These are phyloP conservation scores for Mycena maculata DNA, from an alignment of 768 basidiomycete genomes.

Conservation along the genomic window DNA sequence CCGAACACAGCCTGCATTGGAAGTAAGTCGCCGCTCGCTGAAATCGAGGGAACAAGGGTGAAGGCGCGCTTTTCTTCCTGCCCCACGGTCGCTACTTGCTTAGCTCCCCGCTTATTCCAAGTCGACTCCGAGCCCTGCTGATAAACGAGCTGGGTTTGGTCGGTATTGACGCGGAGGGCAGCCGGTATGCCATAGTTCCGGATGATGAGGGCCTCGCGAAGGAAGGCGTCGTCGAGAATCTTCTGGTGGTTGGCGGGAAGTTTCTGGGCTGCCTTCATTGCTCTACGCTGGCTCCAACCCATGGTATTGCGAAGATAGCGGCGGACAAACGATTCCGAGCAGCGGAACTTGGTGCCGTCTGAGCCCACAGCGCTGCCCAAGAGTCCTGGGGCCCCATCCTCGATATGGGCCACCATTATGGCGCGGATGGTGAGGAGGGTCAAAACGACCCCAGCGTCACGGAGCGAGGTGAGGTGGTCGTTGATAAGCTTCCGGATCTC, in stretches of 20 bases:
- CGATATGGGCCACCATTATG: constrained; percentile 38
- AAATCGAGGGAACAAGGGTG: too few relatives aligned
- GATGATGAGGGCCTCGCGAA: neutral
- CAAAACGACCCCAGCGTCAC: constrained; percentile 33
- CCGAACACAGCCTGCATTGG: too few relatives aligned
- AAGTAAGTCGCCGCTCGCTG: too few relatives aligned
- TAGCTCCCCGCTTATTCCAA: constrained; percentile 42
- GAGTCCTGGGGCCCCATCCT: constrained; percentile 20
- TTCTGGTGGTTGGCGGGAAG: constrained; percentile 37
- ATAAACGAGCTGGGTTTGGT: constrained; percentile 44
- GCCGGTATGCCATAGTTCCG: neutral
- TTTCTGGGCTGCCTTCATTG: constrained; percentile 48
- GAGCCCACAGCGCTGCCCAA: constrained; percentile 4
- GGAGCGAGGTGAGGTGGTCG: constrained; percentile 27
- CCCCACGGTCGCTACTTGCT: constrained; percentile 52
- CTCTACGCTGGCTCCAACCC: constrained; percentile 15
- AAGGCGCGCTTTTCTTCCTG: too few relatives aligned
- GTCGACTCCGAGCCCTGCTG: constrained; percentile 42
- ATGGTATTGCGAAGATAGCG: constrained; percentile 38
- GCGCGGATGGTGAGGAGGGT: constrained; percentile 35
- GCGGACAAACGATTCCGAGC: too few relatives aligned
- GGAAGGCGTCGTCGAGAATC: neutral
- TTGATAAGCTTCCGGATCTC: constrained; percentile 26
- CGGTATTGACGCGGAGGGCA: neutral
- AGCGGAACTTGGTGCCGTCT: constrained; percentile 37